Evolutionary conservation across 805 yeast species (phyloP), one percentile per base, ranked within the genome.

Genomic region (Komagataella populi): DNA sequence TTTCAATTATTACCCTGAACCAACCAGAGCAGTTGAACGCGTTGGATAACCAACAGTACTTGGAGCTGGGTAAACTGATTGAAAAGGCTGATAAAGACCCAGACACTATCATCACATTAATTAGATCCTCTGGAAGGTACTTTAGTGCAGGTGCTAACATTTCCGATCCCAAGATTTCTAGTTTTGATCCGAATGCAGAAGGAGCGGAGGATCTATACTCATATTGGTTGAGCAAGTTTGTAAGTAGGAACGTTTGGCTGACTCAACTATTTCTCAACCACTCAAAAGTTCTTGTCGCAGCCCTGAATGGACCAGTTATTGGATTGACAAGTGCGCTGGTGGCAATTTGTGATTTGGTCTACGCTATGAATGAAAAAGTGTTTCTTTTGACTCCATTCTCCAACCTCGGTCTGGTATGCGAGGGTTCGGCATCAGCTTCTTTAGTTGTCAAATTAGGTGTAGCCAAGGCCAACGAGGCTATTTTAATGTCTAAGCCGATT

Each of bases 111-210:
- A 73, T 79, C 22, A 88, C 96, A 1, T 68, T 85, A 49, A 65
- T 88, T 49, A 81, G 79, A 60, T 73, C 88, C 39, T 71, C 84
- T 0, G 96, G 96, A 0, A 71, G 83, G 52, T 84, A 76, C 63
- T 88, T 87, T 64, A 80, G 88, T 23, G 84, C 95, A 6, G 96
- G 96, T 23, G 96, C 96, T 18, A 82, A 87, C 61, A 77, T 85
- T 43, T 17, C 53, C 2, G 55, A 65, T n/a, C 65, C 70, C 0
- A 52, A 69, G 51, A 49, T 60, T 16, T 23, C 45, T 10, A 30
- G 39, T 30, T 30, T 30, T 30, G 39, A 30, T 30, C 39, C 39
- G 10, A 20, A 43, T 23, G 56, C 55, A 47, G 17, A 51, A 63
- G 43, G 64, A 50, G 16, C 45, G 12, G 24, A 22, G 23, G 52